These are phyloP conservation scores for Neoboletus subvelutipes DNA, from an alignment of 768 basidiomycete species.

Conservation along the genomic window DNA sequence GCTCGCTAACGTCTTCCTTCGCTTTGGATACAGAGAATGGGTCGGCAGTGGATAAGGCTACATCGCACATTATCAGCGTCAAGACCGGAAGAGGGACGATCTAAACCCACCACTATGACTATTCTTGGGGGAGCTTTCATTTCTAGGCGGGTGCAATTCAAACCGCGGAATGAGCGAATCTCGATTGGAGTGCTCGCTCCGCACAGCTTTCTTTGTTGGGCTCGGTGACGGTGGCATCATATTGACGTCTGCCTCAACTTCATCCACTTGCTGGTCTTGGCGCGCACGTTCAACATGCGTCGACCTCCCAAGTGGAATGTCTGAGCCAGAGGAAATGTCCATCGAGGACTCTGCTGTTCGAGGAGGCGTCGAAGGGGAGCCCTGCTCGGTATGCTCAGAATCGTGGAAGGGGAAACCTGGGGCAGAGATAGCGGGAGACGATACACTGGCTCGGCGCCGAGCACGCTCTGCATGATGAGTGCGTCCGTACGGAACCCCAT, in stretches of 20 bases:
- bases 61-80: not conserved
- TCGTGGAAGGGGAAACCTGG: conserved; percentile 40
- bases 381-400: conserved; percentile 15
- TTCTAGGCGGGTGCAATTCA: conserved; percentile 18
- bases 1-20: conserved; percentile 29
- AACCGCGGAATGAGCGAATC: conserved; percentile 39
- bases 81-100: not conserved
- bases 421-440: conserved; percentile 30
- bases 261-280: conserved; percentile 25
- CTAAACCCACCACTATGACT: conserved; percentile 14
- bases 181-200: conserved; percentile 18
- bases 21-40: conserved; percentile 19
- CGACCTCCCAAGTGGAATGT: conserved; percentile 37
- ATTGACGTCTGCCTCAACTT: conserved; percentile 40
- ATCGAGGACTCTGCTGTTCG: conserved; percentile 25
- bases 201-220: conserved; percentile 34
- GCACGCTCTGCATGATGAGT: conserved; percentile 60
- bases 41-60: conserved; percentile 21
- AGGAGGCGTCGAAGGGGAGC: conserved; percentile 25
- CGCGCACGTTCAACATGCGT: conserved; percentile 38
- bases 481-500: conserved; percentile 62
- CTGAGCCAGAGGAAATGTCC: conserved; percentile 13
- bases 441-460: conserved; percentile 32
- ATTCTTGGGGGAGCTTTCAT: conserved; percentile 25
- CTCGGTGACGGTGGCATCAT: conserved; percentile 53